phyloP scores from a whole-genome alignment of 164 flowering plant genomes.

The Hamamelis virginiana region DNA sequence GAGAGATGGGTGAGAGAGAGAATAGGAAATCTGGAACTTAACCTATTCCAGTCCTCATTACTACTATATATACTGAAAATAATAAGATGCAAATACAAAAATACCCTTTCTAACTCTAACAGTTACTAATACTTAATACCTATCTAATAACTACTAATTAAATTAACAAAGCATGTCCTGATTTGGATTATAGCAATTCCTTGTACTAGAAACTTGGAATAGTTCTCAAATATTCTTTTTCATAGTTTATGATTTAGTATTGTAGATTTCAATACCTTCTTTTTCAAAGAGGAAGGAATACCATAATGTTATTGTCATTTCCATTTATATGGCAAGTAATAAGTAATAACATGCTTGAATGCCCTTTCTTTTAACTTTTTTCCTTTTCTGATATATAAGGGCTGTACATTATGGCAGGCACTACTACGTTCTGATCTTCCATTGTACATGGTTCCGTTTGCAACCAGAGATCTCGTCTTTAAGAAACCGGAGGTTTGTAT shows the following conservation, averaged over 20 bases:
- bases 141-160: too few species aligned
- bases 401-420: slow-evolving; percentile 45
- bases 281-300: neutral
- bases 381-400: neutral
- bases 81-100: too few species aligned
- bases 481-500: slow-evolving; percentile 74
- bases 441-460: slow-evolving; percentile 84
- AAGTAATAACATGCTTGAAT: neutral
- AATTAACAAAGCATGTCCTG: too few species aligned
- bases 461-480: slow-evolving; percentile 58
- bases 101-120: too few species aligned
- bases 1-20: too few species aligned
- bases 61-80: too few species aligned
- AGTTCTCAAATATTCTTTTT: neutral
- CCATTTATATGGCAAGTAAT: neutral
- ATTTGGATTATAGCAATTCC: too few species aligned
- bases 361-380: neutral
- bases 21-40: too few species aligned
- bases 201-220: neutral
- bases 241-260: neutral
- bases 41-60: too few species aligned
- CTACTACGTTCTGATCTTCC: slow-evolving; percentile 87
- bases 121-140: too few species aligned
- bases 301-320: neutral
- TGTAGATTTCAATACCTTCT: neutral